A percentile compares a stretch with the other conserved stretches of the same genome.
These are phyloP conservation scores for Plantago elongata DNA, from an alignment of 257 asterid species.

Conservation along the genomic window DNA sequence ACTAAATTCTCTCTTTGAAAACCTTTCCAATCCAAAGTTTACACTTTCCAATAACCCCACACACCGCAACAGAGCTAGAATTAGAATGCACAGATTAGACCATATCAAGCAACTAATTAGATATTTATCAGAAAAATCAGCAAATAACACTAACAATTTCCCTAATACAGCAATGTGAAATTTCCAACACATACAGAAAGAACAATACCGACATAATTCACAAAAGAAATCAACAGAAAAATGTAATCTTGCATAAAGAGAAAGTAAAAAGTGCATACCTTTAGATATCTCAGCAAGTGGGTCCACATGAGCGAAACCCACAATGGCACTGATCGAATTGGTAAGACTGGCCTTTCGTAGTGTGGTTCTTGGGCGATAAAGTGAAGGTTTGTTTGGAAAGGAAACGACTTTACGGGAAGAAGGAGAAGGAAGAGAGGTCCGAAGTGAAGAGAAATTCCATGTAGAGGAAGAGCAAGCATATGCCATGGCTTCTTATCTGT, in stretches of 20 bases:
- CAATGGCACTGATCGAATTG: no score
- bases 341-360: no score
- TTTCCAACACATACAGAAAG: neutral
- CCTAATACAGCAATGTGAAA: no score
- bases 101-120: no score
- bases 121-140: no score
- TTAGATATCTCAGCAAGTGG: slow-evolving; percentile 41
- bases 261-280: slow-evolving; percentile 31
- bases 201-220: neutral
- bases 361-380: slow-evolving; percentile 29
- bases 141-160: no score
- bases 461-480: slow-evolving; percentile 48
- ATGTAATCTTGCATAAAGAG: neutral
- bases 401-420: no score
- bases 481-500: slow-evolving; percentile 39
- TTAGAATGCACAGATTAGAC: no score
- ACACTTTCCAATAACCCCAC: no score
- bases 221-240: neutral
- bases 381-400: slow-evolving; percentile 36
- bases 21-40: no score
- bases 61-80: no score
- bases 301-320: slow-evolving; percentile 61
- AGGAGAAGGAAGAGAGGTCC: slow-evolving; percentile 72
- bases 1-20: no score
- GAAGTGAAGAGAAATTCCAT: slow-evolving; percentile 55